Percentiles rank a stretch among this genome's conserved stretches.
These are phyloP conservation scores for Phytopythium sindhum DNA, from an alignment of 352 stramenopile genomes.

Conservation along the genomic window DNA sequence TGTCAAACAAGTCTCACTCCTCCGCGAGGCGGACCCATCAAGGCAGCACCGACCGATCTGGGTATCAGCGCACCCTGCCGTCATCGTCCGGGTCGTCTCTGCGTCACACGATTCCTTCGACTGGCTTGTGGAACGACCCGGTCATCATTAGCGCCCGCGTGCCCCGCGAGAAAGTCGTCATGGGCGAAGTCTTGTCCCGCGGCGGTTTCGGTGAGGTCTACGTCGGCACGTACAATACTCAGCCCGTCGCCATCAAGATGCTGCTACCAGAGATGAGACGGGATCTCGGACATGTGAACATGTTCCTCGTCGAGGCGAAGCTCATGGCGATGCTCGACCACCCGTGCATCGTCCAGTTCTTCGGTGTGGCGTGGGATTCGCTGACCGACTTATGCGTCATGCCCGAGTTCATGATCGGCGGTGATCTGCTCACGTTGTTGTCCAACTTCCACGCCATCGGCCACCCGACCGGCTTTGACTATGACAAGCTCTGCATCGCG, in stretches of 20 bases:
- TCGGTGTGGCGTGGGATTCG: conserved; percentile 51
- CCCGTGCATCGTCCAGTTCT: conserved; percentile 33
- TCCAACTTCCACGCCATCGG: conserved; percentile 28
- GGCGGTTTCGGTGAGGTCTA: conserved; percentile 55
- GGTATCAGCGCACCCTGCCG: no score
- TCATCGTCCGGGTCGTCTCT: no score
- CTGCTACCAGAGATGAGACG: conserved; percentile 30
- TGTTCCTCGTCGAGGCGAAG: conserved; percentile 48
- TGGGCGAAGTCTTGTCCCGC: conserved; percentile 20
- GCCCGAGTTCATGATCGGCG: conserved; percentile 43
- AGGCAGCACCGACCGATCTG: no score
- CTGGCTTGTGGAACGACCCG: no score
- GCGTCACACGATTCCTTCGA: no score
- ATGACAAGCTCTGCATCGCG: conserved; percentile 30
- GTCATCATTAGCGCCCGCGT: conserved; percentile 32
- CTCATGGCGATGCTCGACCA: conserved; percentile 41
- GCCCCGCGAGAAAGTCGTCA: conserved; percentile 28
- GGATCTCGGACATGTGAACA: conserved; percentile 31
- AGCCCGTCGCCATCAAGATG: conserved; percentile 47
- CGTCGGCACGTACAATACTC: conserved; percentile 27
- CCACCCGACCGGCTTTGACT: conserved; percentile 31
- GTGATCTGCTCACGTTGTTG: conserved; percentile 35
- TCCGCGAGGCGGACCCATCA: no score
- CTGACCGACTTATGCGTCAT: conserved; percentile 39
- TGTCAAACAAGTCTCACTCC: no score